Percentiles rank a stretch among this genome's conserved stretches.
phyloP scores from a whole-genome alignment of 805 yeast species.

The Starmerella lactis-condensi region DNA sequence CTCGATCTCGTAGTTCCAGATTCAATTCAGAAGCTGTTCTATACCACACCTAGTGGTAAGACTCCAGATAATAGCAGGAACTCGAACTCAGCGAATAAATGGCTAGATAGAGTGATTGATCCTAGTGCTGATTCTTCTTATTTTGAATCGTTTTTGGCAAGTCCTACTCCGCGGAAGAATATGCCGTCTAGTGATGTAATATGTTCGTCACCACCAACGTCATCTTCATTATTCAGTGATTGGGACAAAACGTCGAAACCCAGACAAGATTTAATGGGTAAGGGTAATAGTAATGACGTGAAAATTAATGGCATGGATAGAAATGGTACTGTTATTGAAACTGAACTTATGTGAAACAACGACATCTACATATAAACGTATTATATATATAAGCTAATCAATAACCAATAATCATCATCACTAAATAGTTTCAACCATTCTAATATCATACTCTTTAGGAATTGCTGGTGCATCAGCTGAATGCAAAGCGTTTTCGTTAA shows the following conservation, averaged over 20 bases:
- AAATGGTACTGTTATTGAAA: too few species aligned
- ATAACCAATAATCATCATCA: too few species aligned
- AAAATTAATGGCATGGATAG: too few species aligned
- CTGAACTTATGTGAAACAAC: too few species aligned
- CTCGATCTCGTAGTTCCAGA: slow-evolving; percentile 5
- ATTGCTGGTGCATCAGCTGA: too few species aligned
- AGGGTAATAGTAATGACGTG: too few species aligned
- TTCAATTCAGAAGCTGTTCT: slow-evolving; percentile 13
- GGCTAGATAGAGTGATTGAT: slow-evolving; percentile 11
- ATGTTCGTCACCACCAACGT: slow-evolving; percentile 15
- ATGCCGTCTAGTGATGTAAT: slow-evolving; percentile 1
- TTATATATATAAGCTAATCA: too few species aligned
- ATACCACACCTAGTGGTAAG: slow-evolving; percentile 6
- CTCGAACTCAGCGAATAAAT: slow-evolving; percentile 11
- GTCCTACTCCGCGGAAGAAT: slow-evolving; percentile 10
- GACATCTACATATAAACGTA: too few species aligned
- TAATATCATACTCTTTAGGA: too few species aligned
- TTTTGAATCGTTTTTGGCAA: slow-evolving; percentile 11
- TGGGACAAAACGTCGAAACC: slow-evolving; percentile 1
- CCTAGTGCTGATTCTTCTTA: slow-evolving; percentile 1
- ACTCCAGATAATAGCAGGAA: slow-evolving; percentile 7
- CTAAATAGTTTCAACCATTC: too few species aligned
- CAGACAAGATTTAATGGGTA: too few species aligned
- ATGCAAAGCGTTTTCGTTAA: too few species aligned
- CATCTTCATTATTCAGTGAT: slow-evolving; percentile 13